Conservation (phyloP, 129 eudicot genomes). For the Chrysanthemum seticuspe region DNA sequence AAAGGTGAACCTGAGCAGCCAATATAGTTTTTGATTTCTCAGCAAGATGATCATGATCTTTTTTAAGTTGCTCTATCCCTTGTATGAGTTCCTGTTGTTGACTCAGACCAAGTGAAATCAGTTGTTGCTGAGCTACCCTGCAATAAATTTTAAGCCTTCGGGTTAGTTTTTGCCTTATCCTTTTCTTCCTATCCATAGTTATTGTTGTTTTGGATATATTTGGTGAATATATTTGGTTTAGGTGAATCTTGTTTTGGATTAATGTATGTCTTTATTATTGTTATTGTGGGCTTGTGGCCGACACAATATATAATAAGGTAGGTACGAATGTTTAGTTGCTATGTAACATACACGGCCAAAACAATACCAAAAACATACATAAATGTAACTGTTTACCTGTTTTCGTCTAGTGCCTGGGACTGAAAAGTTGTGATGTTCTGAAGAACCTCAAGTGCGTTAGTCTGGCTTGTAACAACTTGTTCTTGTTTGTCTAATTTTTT, state of each 20-base stretch:
- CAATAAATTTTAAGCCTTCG: background rate
- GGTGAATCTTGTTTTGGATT: too few relatives aligned
- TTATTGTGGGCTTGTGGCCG: too few relatives aligned
- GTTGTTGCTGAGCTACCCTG: background rate
- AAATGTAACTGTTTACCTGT: background rate
- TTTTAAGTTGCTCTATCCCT: background rate
- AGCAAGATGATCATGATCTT: too few relatives aligned
- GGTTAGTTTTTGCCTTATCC: background rate
- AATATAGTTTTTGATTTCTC: conserved; percentile 9
- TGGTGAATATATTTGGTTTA: too few relatives aligned
- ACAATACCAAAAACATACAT: background rate
- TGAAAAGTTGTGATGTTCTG: background rate
- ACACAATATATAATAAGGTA: too few relatives aligned
- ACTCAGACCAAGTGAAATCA: background rate
- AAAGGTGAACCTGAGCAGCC: too few relatives aligned
- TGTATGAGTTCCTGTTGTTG: conserved; percentile 2
- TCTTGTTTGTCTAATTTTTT: background rate
- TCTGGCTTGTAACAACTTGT: background rate
- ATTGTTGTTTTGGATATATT: background rate
- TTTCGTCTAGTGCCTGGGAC: background rate
- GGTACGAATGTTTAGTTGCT: too few relatives aligned
- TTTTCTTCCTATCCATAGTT: background rate
- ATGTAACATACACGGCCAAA: too few relatives aligned
- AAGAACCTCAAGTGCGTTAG: background rate
- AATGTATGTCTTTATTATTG: too few relatives aligned